Percentiles rank a stretch among this genome's conserved stretches.
Evolutionary conservation across 139 green algal genomes (phyloP).

Genomic region (Raphidocelis subcapitata): DNA sequence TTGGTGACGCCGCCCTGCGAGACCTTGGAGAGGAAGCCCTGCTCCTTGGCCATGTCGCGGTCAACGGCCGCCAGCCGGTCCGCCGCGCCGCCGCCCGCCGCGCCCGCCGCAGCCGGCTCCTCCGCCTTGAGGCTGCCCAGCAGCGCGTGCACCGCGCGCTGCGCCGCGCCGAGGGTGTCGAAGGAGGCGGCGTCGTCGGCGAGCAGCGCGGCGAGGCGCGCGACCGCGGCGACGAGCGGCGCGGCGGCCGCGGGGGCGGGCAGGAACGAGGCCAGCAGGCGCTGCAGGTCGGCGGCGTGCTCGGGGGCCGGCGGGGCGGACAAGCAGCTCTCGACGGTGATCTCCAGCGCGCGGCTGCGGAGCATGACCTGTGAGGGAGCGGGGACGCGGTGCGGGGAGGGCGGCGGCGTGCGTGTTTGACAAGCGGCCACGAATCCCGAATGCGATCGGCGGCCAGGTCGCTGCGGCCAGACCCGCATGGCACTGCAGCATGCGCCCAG

Average conservation of each 20-base stretch:
- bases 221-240: constrained; percentile 2
- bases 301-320: constrained; percentile 6
- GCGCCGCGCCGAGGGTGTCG: constrained; percentile 11
- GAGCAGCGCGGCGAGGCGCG: constrained; percentile 15
- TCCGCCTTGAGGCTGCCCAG: constrained; percentile 33
- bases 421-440: neutral
- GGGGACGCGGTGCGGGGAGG: neutral
- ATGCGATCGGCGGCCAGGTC: too few relatives aligned
- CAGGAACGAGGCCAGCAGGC: constrained; percentile 22
- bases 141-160: constrained; percentile 23
- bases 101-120: neutral
- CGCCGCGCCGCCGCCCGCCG: constrained; percentile 10
- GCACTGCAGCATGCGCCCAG: neutral
- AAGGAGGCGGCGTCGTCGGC: constrained; percentile 20
- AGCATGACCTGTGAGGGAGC: constrained; percentile 40
- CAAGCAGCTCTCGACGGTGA: constrained; percentile 36
- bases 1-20: constrained; percentile 12
- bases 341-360: constrained; percentile 47
- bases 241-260: neutral
- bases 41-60: constrained; percentile 36
- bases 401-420: neutral
- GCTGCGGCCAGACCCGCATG: neutral
- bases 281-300: constrained; percentile 15
- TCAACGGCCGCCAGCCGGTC: constrained; percentile 31
- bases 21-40: constrained; percentile 31